Evolutionary conservation across 108 stramenopile genomes (phyloP), one percentile per base, ranked within the genome.

Genomic region (Skeletonema menzelii): DNA sequence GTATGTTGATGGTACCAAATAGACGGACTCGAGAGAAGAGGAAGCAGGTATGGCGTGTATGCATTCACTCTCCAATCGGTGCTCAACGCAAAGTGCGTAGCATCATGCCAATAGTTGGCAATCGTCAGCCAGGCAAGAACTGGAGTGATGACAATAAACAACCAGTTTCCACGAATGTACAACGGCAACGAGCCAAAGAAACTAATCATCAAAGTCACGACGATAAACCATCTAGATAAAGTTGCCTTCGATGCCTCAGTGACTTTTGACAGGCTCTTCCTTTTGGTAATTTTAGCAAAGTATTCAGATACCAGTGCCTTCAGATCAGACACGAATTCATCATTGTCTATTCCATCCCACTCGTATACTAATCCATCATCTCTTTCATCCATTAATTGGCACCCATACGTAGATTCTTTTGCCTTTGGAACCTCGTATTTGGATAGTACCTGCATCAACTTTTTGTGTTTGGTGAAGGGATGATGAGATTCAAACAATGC

Each of bases 1-100:
- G 80, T 82, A 58, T 86, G 85, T 27, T 86, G 78, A 28, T 86
- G 85, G 46, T 86, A 86, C 85, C 85, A 86, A 70, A 75, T 72
- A 66, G 78, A 86, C n/a, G 85, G 85, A 34, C 66, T 69, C 15
- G 82, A 83, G 40, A 77, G 72, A 31, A 65, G 70, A 32, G 85
- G 85, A 37, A 83, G 70, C 17, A 86, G 61, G 53, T 86, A 86
- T 8, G 85, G 85, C 28, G 83, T 56, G 44, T 59, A 65, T 22
- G 85, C 85, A 59, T 86, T 86, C 38, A 83, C 57, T 31, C 85
- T 65, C 85, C 85, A 86, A 65, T 86, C 79, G 14, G 65, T 65
- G 42, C 77, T 79, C 24, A 83, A 47, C 32, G 77, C 75, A 31
- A 86, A 86, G 42, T 86, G 85, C 0, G 83, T 59, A 3, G 69